Evolutionary conservation across 2,329 filamentous ascomycete species (phyloP).

Genomic region (Epichloe bromicola): DNA sequence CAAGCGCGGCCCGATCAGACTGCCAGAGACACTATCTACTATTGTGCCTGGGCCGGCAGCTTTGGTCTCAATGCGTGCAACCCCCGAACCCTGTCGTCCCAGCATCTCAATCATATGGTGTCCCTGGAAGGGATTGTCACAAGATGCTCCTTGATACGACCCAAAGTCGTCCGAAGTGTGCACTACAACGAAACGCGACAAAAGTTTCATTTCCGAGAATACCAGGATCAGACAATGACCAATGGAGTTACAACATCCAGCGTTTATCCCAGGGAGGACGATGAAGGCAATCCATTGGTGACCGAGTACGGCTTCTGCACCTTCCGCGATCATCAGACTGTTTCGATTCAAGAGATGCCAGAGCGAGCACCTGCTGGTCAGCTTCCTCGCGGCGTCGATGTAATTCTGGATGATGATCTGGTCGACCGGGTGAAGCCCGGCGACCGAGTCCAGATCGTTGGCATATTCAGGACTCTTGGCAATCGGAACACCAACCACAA

Average conservation of each 20-base stretch:
- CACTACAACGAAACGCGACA: slow-evolving; percentile 85
- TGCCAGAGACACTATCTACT: slow-evolving; percentile 71
- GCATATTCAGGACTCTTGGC: slow-evolving; percentile 84
- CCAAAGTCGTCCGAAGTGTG: slow-evolving; percentile 96
- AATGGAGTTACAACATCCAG: slow-evolving; percentile 79
- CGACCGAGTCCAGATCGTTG: slow-evolving; percentile 92
- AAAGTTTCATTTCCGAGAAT: slow-evolving; percentile 80
- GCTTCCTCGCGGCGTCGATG: slow-evolving; percentile 87
- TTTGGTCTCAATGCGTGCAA: slow-evolving; percentile 95
- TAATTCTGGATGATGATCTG: slow-evolving; percentile 91
- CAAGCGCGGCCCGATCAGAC: slow-evolving; percentile 65
- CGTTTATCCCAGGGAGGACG: slow-evolving; percentile 89
- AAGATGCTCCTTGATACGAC: slow-evolving; percentile 84
- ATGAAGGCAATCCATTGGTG: slow-evolving; percentile 78
- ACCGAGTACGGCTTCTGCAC: slow-evolving; percentile 95
- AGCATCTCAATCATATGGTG: slow-evolving; percentile 90
- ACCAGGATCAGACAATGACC: slow-evolving; percentile 95
- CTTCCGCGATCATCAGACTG: slow-evolving; percentile 92
- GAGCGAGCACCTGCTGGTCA: slow-evolving; percentile 92
- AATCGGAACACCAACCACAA: slow-evolving; percentile 86
- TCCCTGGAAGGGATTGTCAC: slow-evolving; percentile 96
- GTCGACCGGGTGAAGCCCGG: slow-evolving; percentile 92
- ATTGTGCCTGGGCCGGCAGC: slow-evolving; percentile 92
- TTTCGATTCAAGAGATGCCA: slow-evolving; percentile 98
- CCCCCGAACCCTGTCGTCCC: slow-evolving; percentile 72